Conservation (phyloP, 192 early-diverging fungal species). For the Coemansia sp. region DNA sequence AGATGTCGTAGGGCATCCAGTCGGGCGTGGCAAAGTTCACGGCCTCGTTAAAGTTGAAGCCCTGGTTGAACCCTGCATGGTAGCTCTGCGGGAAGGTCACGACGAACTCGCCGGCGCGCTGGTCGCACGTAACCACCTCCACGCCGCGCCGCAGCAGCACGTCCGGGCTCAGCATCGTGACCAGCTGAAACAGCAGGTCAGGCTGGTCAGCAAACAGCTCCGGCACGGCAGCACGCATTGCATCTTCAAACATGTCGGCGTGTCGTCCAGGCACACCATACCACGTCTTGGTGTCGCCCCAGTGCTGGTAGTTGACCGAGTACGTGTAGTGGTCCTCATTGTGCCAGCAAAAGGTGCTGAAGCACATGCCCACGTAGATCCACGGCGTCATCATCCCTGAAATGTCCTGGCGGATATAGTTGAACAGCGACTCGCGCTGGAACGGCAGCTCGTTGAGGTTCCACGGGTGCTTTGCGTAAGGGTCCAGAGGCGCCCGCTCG, state of each 20-base stretch:
- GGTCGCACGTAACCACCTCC: slow-evolving; percentile 74
- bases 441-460: slow-evolving; percentile 88
- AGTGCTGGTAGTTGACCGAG: slow-evolving; percentile 95
- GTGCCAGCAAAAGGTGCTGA: slow-evolving; percentile 97
- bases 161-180: slow-evolving; percentile 85
- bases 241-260: slow-evolving; percentile 78
- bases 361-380: slow-evolving; percentile 95
- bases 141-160: slow-evolving; percentile 71
- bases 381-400: slow-evolving; percentile 97
- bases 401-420: slow-evolving; percentile 87
- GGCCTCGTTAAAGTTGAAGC: slow-evolving; percentile 95
- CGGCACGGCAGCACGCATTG: slow-evolving; percentile 75
- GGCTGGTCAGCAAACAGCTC: slow-evolving; percentile 89
- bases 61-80: slow-evolving; percentile 97
- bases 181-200: slow-evolving; percentile 90
- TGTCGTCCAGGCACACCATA: slow-evolving; percentile 86
- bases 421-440: slow-evolving; percentile 77
- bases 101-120: slow-evolving; percentile 89
- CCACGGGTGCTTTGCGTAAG: slow-evolving; percentile 73
- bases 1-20: slow-evolving; percentile 80
- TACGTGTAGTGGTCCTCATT: slow-evolving; percentile 97
- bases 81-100: slow-evolving; percentile 94
- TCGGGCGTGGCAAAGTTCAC: slow-evolving; percentile 95
- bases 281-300: slow-evolving; percentile 98
- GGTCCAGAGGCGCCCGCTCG: slow-evolving; percentile 62